Base-by-base conservation (phyloP, 768 basidiomycete species). In the Multifurca ochricompacta region DNA sequence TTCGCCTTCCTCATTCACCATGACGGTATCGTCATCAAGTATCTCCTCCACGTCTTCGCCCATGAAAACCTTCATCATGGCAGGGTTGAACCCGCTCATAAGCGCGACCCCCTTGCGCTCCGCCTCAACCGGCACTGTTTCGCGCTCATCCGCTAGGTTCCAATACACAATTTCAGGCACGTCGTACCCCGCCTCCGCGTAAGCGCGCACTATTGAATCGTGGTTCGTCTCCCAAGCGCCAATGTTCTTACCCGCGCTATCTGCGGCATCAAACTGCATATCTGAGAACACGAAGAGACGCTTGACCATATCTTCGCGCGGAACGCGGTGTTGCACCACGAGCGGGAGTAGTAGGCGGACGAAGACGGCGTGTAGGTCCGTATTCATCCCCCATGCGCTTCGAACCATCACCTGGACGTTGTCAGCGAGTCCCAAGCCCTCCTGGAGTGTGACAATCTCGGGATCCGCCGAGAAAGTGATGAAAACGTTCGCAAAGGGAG, bases 131-230 rank as follows among this genome's bases (percentile, higher is more conserved):
- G 83, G 82, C 8, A 68, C 68, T 43, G 74, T 74, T 23, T 56
- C 39, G 28, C 60, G 51, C 1, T 64, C 53, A 1, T 56, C 59
- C 3, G 67, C 66, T 64, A 87, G 66, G 64, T 87, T 73, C 86
- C 86, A 87, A 65, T 77, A 88, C 32, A 88, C 82, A 47, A 89
- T 73, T 69, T 87, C 74, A 16, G 85, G 87, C 25, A 87, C 66
- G 55, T 83, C 78, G 60, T 88, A 88, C 54, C 86, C 85, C 4
- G 80, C 82, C 54, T 73, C 65, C 42, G 63, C 62, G 59, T 81
- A 89, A 63, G 73, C 79, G 54, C 68, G 63, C 64, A 74, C 74
- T 36, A 87, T 76, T 19, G 65, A 65, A 31, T 82, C 75, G 60
- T 87, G 77, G 42, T 79, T 84, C 35, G 85, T 88, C 61, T 77